Base-by-base conservation (phyloP, 768 basidiomycete genomes). In the Kwoniella heveanensis region DNA sequence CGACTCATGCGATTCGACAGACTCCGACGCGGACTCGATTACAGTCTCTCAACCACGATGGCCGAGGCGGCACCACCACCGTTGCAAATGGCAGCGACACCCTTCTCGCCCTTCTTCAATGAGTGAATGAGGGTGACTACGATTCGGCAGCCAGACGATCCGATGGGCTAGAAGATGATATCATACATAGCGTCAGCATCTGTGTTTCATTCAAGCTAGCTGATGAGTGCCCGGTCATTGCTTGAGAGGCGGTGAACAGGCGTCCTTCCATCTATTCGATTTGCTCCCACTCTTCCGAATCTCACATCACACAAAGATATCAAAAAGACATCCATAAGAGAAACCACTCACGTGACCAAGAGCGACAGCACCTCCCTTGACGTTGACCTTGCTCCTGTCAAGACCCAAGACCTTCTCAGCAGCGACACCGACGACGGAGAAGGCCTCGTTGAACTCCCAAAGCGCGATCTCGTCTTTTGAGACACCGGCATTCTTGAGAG, bases 371-470 rank as follows among this genome's bases (percentile, higher is more conserved):
- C 95, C 95, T 80, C 94, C 95, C 69, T 73, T 72, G 57, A 80
- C 83, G 77, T 99, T 98, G 78, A 97, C 86, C 83, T 93, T 97
- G 57, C 87, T 85, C 29, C 90, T 85, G 80, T 92, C 89, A 67
- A 99, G 85, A 59, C 84, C 83, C 67, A 95, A 85, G 21, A 91
- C 84, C 82, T 97, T 90, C 82, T 96, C 92, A 2, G 90, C 90
- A 56, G 95, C 89, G 54, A 89, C 86, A 70, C 91, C 89, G 70
- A 98, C 95, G 51, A 90, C 90, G 1, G 92, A 93, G 85, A 97
- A 99, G 26, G 95, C 95, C 81, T 99, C 95, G 80, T 99, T 99
- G 80, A 98, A 86, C 81, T 99, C 96, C 78, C 92, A 99, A 53
- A 89, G 84, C 49, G 92, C 85, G 68, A 99, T 91, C 73, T 99